These are phyloP conservation scores for Ogataea saltuana DNA, from an alignment of 805 yeast species.

Conservation along the genomic window DNA sequence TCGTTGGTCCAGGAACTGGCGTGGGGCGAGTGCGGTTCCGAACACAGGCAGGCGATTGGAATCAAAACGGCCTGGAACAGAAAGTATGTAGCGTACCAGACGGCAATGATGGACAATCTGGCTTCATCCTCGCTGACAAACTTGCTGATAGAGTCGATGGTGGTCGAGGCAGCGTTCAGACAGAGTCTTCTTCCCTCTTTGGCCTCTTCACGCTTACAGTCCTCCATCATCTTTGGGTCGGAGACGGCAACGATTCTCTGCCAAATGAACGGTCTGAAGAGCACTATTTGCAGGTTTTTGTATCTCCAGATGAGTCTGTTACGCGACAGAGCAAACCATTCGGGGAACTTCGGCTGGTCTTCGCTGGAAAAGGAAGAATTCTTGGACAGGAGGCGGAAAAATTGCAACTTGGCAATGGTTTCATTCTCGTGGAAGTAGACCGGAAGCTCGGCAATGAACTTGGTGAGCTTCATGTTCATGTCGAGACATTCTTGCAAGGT, in stretches of 20 bases:
- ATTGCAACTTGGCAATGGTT: constrained; percentile 28
- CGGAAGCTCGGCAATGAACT: constrained; percentile 46
- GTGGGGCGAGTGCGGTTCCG: constrained; percentile 50
- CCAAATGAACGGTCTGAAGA: constrained; percentile 58
- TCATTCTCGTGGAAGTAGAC: constrained; percentile 46
- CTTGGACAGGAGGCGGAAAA: constrained; percentile 27
- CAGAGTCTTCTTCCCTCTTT: constrained; percentile 52
- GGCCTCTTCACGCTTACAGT: constrained; percentile 43
- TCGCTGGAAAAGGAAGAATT: constrained; percentile 20
- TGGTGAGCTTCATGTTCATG: constrained; percentile 45
- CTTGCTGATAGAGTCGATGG: constrained; percentile 49
- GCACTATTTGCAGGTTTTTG: constrained; percentile 53
- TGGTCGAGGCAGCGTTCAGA: constrained; percentile 50
- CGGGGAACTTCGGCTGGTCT: constrained; percentile 34
- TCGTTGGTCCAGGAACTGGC: constrained; percentile 46
- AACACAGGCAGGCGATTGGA: constrained; percentile 53
- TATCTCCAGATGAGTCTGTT: constrained; percentile 60
- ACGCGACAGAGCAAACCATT: constrained; percentile 57
- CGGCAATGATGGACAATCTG: constrained; percentile 45
- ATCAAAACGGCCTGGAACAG: constrained; percentile 63
- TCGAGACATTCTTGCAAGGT: constrained; percentile 50
- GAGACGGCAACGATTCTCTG: constrained; percentile 47
- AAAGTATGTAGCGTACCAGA: constrained; percentile 67
- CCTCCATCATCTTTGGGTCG: constrained; percentile 34
- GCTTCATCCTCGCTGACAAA: constrained; percentile 31